A percentile compares a stretch with the other conserved stretches of the same genome.
Conservation (phyloP, 768 basidiomycete species). For the Lactifluus pinguis region DNA sequence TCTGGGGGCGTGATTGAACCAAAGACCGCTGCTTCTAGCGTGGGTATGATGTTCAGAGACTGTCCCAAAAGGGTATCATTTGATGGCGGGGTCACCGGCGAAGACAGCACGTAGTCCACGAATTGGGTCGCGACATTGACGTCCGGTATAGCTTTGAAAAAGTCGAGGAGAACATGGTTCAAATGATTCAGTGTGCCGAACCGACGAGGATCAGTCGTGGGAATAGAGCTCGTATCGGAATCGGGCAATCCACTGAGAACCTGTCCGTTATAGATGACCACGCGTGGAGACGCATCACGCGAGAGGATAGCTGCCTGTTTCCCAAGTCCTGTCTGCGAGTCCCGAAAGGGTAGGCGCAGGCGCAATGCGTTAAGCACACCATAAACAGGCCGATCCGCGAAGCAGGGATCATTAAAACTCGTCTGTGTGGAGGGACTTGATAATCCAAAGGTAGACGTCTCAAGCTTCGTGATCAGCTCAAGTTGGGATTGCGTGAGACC, state of each 20-base stretch:
- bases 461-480: slow-evolving; percentile 38
- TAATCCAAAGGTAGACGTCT: slow-evolving; percentile 44
- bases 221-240: slow-evolving; percentile 26
- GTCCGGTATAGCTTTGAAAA: slow-evolving; percentile 43
- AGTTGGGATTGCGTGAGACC: slow-evolving; percentile 33
- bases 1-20: slow-evolving; percentile 44
- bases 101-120: slow-evolving; percentile 40
- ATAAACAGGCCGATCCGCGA: slow-evolving; percentile 50
- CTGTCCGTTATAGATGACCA: slow-evolving; percentile 43
- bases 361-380: slow-evolving; percentile 49
- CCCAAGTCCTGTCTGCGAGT: slow-evolving; percentile 33
- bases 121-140: slow-evolving; percentile 38
- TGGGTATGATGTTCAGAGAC: slow-evolving; percentile 39
- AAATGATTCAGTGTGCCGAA: slow-evolving; percentile 48
- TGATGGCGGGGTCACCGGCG: slow-evolving; percentile 33
- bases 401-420: slow-evolving; percentile 43
- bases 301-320: slow-evolving; percentile 44
- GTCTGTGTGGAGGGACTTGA: slow-evolving; percentile 25
- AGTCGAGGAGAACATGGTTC: slow-evolving; percentile 50
- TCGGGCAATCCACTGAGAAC: slow-evolving; percentile 40
- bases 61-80: slow-evolving; percentile 32
- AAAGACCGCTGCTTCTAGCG: slow-evolving; percentile 57
- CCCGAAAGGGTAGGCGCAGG: slow-evolving; percentile 49
- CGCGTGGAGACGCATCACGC: slow-evolving; percentile 37
- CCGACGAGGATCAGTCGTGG: slow-evolving; percentile 37